phyloP scores from a whole-genome alignment of 306 rosid species.

The Castanea mollissima region DNA sequence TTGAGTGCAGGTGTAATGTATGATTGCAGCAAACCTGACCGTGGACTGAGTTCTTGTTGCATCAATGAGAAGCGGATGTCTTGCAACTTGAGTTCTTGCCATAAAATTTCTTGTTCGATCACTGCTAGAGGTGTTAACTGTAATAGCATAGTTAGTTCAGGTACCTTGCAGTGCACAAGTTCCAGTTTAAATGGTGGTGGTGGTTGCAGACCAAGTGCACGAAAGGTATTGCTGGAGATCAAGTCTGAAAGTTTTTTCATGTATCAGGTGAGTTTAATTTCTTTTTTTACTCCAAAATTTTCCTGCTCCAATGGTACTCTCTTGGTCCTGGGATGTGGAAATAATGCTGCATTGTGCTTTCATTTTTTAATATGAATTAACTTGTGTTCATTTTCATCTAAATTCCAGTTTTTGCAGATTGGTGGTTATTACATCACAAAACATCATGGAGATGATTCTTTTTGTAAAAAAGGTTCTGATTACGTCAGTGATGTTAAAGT shows the following conservation, averaged over 20 bases:
- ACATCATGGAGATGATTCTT: slow-evolving; percentile 41
- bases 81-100: slow-evolving; percentile 33
- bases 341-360: slow-evolving; percentile 6
- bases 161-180: slow-evolving; percentile 41
- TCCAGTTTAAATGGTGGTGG: slow-evolving; percentile 16
- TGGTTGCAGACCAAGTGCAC: slow-evolving; percentile 40
- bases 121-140: slow-evolving; percentile 41
- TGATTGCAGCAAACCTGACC: slow-evolving; percentile 28
- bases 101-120: slow-evolving; percentile 49
- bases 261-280: slow-evolving; percentile 57
- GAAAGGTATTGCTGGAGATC: slow-evolving; percentile 73
- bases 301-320: neutral
- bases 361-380: slow-evolving; percentile 8
- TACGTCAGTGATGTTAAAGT: slow-evolving; percentile 32
- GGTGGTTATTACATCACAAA: slow-evolving; percentile 68
- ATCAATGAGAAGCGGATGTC: slow-evolving; percentile 29
- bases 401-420: slow-evolving; percentile 74
- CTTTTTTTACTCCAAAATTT: neutral
- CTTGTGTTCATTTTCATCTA: slow-evolving; percentile 26
- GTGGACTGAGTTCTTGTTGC: slow-evolving; percentile 41
- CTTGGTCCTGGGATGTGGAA: slow-evolving; percentile 4
- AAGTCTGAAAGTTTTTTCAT: slow-evolving; percentile 46
- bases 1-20: slow-evolving; percentile 26
- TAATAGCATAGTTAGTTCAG: slow-evolving; percentile 35
- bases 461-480: slow-evolving; percentile 41